A percentile compares a stretch with the other conserved stretches of the same genome.
These are phyloP conservation scores for Tuber umbilicatum DNA, from an alignment of 495 filamentous ascomycete species.

Conservation along the genomic window DNA sequence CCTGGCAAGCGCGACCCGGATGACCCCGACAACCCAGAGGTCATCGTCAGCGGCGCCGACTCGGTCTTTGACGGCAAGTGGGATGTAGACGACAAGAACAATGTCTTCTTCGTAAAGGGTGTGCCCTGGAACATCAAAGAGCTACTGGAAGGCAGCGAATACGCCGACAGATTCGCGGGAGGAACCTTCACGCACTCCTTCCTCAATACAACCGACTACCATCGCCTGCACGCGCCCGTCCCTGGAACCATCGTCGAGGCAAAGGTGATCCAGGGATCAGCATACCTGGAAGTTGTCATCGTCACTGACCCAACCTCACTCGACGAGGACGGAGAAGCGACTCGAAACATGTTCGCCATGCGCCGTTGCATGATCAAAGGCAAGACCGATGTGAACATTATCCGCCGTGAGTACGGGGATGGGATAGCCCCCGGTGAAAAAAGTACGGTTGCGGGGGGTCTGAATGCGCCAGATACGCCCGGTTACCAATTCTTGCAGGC, in stretches of 20 bases:
- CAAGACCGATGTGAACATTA: conserved; percentile 21
- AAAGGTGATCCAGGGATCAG: conserved; percentile 37
- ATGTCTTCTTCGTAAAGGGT: conserved; percentile 38
- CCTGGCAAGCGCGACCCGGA: conserved; percentile 31
- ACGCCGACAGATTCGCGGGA: conserved; percentile 24
- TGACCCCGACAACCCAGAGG: conserved; percentile 17
- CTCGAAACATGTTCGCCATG: conserved; percentile 21
- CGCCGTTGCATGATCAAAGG: conserved; percentile 16
- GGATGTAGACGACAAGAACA: conserved; percentile 19
- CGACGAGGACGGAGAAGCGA: background rate
- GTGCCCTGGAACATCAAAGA: conserved; percentile 39
- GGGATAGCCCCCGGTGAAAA: background rate
- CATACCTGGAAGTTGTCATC: conserved; percentile 38
- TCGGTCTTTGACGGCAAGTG: conserved; percentile 32
- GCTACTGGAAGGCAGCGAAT: conserved; percentile 30
- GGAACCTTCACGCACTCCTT: conserved; percentile 42
- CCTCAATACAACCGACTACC: conserved; percentile 42
- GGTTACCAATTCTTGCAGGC: conserved; percentile 46
- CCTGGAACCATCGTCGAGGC: conserved; percentile 38
- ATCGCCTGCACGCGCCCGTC: conserved; percentile 41
- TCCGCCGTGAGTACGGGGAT: conserved; percentile 22
- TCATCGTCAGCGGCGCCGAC: conserved; percentile 40
- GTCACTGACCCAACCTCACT: background rate
- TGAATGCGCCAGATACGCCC: conserved; percentile 38
- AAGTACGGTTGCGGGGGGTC: background rate